Conservation (phyloP, 768 basidiomycete genomes). For the Arthromyces matolae region DNA sequence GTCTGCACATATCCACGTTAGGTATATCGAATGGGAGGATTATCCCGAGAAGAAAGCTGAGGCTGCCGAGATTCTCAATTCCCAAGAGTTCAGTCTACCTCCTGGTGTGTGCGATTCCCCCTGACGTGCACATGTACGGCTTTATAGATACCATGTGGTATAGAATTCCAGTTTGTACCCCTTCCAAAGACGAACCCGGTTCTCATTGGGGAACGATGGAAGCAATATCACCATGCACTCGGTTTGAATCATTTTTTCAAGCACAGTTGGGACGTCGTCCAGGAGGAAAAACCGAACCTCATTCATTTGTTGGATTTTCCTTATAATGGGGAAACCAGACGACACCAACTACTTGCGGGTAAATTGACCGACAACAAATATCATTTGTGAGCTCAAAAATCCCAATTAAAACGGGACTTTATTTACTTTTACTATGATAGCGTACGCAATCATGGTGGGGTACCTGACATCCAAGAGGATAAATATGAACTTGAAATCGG, state of each 20-base stretch:
- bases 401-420: background rate
- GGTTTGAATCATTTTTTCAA: constrained; percentile 44
- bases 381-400: constrained; percentile 42
- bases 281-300: constrained; percentile 47
- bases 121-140: background rate
- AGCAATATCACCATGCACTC: constrained; percentile 48
- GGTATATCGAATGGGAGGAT: constrained; percentile 49
- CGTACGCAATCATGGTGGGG: constrained; percentile 51
- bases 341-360: constrained; percentile 37
- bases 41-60: constrained; percentile 40
- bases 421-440: constrained; percentile 20
- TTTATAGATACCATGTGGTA: background rate
- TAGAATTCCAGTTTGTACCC: constrained; percentile 47
- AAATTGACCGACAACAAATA: constrained; percentile 47
- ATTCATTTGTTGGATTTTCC: constrained; percentile 53
- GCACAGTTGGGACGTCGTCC: constrained; percentile 49
- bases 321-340: constrained; percentile 51
- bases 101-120: constrained; percentile 29
- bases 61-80: constrained; percentile 37
- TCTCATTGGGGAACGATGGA: constrained; percentile 48
- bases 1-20: constrained; percentile 13
- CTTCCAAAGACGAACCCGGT: constrained; percentile 49
- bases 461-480: constrained; percentile 47
- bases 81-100: constrained; percentile 34
- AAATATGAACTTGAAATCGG: constrained; percentile 47